Evolutionary conservation across 306 rosid species (phyloP).

Genomic region (Mucuna pruriens): DNA sequence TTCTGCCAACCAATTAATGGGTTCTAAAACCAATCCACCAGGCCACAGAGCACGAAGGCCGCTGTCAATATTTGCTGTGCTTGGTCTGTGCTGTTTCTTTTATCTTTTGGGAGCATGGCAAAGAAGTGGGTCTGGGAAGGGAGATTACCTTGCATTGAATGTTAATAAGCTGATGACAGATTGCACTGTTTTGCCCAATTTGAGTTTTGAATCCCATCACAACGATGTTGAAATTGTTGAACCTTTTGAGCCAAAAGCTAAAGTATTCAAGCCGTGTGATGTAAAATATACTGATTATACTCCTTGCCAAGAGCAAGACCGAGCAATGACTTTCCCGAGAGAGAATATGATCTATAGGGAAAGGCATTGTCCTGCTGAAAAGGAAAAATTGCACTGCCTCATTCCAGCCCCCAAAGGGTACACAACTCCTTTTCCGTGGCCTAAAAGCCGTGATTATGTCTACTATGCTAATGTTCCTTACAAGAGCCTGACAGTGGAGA

Average conservation of each 20-base stretch:
- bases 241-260: slow-evolving; percentile 62
- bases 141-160: slow-evolving; percentile 71
- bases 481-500: slow-evolving; percentile 87
- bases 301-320: slow-evolving; percentile 98
- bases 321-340: slow-evolving; percentile 94
- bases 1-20: slow-evolving; percentile 56
- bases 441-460: slow-evolving; percentile 91
- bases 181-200: slow-evolving; percentile 61
- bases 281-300: slow-evolving; percentile 72
- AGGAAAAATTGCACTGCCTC: slow-evolving; percentile 87
- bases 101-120: slow-evolving; percentile 99
- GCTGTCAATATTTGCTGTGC: slow-evolving; percentile 73
- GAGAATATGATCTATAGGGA: slow-evolving; percentile 97
- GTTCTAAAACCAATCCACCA: slow-evolving; percentile 58
- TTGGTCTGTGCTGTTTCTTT: slow-evolving; percentile 83
- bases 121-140: slow-evolving; percentile 86
- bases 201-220: slow-evolving; percentile 88
- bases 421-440: slow-evolving; percentile 90
- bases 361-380: slow-evolving; percentile 89
- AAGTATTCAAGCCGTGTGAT: slow-evolving; percentile 80
- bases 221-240: slow-evolving; percentile 54
- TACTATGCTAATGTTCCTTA: slow-evolving; percentile 91
- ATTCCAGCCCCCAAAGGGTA: slow-evolving; percentile 92
- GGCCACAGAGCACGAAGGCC: slow-evolving; percentile 70
- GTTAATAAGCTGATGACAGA: slow-evolving; percentile 66